Base-by-base conservation (phyloP, 441 rosid genomes). In the Croton setiger region DNA sequence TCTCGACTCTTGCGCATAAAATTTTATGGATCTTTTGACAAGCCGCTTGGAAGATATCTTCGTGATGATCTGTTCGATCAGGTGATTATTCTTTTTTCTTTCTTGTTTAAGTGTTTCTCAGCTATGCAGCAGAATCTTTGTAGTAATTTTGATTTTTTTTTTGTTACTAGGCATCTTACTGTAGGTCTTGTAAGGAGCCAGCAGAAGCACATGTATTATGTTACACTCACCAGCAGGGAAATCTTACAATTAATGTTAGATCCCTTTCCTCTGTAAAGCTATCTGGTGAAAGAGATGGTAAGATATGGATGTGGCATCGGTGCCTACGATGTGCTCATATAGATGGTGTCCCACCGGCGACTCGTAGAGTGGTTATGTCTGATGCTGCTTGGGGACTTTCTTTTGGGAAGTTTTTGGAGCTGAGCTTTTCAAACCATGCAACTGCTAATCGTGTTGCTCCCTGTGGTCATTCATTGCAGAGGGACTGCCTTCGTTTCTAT, bases 231-330 rank as follows among this genome's bases (percentile, higher is more conserved):
- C 93, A 87, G 80, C 96, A 92, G 75, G 98, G 98, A 43, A 94
- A 94, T 75, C 92, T 94, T 49, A 94, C 93, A 12, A 93, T 94
- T 76, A 90, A 88, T 71, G 97, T 94, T 69, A 85, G 89, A 75
- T 83, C 80, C 43, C 88, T 84, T 52, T 49, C 90, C n/a, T 82
- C 88, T 44, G 78, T 78, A 63, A 90, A 83, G 79, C 85, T 94
- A n/a, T 93, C 92, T 18, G 98, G 98, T 71, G 96, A 86, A 72
- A 85, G 72, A 69, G 98, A 94, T 78, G 98, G 91, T 68, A 92
- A 85, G 79, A 92, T 94, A 76, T 94, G 98, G 98, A 92, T 94
- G 98, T 94, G 98, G 98, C 98, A 94, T 63, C 88, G 98, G 20
- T 94, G 98, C 90, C 75, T 94, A 41, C 83, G 87, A 76, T 94